Evolutionary conservation across 1,284 basidiomycete species (phyloP).

Genomic region (Tilletia caries): DNA sequence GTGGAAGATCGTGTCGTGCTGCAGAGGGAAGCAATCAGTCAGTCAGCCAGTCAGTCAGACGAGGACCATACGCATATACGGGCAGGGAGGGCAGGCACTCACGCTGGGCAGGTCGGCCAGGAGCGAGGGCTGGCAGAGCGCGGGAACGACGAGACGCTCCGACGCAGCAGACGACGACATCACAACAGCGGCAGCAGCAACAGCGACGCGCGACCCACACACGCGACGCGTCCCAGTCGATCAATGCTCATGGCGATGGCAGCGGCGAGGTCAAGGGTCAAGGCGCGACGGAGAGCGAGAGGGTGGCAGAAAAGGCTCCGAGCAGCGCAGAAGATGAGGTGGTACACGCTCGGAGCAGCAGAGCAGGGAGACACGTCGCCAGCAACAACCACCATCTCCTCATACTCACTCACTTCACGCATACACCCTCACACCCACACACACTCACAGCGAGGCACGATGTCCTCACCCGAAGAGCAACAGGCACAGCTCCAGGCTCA

Average conservation of each 20-base stretch:
- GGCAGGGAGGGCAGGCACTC: not conserved
- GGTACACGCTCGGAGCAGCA: no score
- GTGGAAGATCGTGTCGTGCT: conserved; percentile 24
- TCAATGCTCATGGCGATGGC: no score
- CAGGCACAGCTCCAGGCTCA: not conserved
- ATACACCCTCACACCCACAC: not conserved
- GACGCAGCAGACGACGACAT: not conserved
- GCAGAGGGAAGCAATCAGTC: not conserved
- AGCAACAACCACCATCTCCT: not conserved
- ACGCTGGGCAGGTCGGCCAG: conserved; percentile 12
- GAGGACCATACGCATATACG: not conserved
- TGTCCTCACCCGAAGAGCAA: not conserved
- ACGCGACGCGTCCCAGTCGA: no score
- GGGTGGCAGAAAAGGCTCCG: no score
- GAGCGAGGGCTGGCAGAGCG: conserved; percentile 12
- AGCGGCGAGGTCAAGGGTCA: no score
- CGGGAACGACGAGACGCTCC: conserved; percentile 5
- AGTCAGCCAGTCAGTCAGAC: no score
- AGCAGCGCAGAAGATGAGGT: no score
- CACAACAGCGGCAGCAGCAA: not conserved
- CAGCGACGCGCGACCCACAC: not conserved
- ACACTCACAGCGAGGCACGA: not conserved
- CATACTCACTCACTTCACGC: not conserved
- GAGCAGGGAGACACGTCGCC: no score
- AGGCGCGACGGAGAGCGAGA: no score